Percentiles rank a stretch among this genome's conserved stretches.
Evolutionary conservation across 129 eudicot species (phyloP).

Genomic region (Tanacetum coccineum): DNA sequence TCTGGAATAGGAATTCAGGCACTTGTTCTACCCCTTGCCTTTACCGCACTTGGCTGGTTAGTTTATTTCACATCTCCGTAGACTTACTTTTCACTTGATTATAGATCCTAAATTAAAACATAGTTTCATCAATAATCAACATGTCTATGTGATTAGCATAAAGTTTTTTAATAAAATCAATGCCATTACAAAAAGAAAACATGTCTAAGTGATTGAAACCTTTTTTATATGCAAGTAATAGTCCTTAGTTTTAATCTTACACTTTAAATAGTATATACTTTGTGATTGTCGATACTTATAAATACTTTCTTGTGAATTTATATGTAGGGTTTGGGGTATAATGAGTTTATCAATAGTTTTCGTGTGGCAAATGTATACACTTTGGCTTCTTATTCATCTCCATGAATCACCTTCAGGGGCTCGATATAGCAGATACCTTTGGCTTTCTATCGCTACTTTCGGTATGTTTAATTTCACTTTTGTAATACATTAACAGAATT

Average conservation of each 20-base stretch:
- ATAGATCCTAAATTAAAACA: too few species aligned
- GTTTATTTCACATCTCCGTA: background rate
- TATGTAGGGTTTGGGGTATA: constrained; percentile 57
- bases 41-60: constrained; percentile 77
- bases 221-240: too few species aligned
- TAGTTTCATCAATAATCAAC: too few species aligned
- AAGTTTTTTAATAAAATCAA: too few species aligned
- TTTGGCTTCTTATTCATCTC: constrained; percentile 44
- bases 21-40: constrained; percentile 80
- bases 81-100: background rate
- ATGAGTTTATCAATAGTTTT: constrained; percentile 34
- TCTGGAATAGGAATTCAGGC: constrained; percentile 83
- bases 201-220: too few species aligned
- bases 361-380: constrained; percentile 58
- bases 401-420: constrained; percentile 49
- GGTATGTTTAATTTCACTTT: constrained; percentile 29
- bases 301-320: background rate
- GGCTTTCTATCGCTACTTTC: constrained; percentile 55
- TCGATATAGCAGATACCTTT: constrained; percentile 57
- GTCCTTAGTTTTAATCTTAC: too few species aligned
- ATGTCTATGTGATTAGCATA: too few species aligned
- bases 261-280: too few species aligned
- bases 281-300: background rate
- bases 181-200: too few species aligned
- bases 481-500: background rate